These are phyloP conservation scores for Patellaria atrata DNA, from an alignment of 495 filamentous ascomycete genomes.

Conservation along the genomic window DNA sequence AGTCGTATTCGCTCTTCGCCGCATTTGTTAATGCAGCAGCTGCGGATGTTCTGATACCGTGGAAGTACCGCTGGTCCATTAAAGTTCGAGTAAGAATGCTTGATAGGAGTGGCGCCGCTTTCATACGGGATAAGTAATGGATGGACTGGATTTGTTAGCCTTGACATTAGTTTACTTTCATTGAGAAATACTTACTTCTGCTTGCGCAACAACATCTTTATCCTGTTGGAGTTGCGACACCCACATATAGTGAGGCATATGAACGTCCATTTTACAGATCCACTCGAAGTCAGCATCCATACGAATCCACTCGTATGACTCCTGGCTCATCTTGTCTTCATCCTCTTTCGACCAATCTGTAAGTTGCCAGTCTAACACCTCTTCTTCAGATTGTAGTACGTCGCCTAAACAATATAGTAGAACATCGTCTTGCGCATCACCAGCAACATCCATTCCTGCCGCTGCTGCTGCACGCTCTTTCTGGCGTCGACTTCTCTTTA, in stretches of 20 bases:
- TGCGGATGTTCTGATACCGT: constrained; percentile 76
- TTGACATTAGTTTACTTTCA: not conserved
- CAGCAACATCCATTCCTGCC: constrained; percentile 41
- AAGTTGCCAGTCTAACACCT: constrained; percentile 69
- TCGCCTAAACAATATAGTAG: constrained; percentile 88
- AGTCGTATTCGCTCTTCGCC: constrained; percentile 51
- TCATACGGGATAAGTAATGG: constrained; percentile 43
- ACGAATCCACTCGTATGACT: constrained; percentile 96
- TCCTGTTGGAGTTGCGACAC: constrained; percentile 95
- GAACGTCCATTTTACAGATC: constrained; percentile 66
- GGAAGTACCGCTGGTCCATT: constrained; percentile 85
- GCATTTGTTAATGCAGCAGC: constrained; percentile 59
- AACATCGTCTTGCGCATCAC: constrained; percentile 67
- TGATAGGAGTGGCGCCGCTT: constrained; percentile 58
- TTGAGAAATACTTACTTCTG: constrained; percentile 44
- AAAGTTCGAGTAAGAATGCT: constrained; percentile 77
- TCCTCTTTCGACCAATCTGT: constrained; percentile 77
- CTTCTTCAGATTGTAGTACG: constrained; percentile 68
- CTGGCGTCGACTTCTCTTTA: constrained; percentile 82
- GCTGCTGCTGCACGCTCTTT: constrained; percentile 58
- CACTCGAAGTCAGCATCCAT: constrained; percentile 98
- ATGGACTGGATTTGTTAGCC: constrained; percentile 34
- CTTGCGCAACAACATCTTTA: constrained; percentile 86
- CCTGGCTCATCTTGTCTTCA: constrained; percentile 79
- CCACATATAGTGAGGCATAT: constrained; percentile 86